A percentile compares a stretch with the other conserved stretches of the same genome.
Conservation (phyloP, 1,139 yeast genomes). For the Scheffersomyces parashehatae region DNA sequence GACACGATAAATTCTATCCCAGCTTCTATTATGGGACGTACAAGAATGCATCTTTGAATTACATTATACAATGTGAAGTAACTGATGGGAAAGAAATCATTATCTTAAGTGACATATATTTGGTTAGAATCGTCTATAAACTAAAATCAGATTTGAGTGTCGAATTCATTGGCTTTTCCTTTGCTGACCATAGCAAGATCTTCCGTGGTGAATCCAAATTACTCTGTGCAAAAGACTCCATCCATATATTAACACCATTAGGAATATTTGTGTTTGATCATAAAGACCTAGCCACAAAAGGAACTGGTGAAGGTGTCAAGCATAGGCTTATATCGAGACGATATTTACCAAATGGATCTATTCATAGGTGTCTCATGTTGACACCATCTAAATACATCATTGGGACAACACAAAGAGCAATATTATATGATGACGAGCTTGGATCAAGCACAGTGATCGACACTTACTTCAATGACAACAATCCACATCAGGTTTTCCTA, state of each 20-base stretch:
- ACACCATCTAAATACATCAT: too few species aligned
- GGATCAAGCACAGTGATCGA: slow-evolving; percentile 17
- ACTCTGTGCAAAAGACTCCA: not conserved
- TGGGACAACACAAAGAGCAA: too few species aligned
- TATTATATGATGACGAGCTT: too few species aligned
- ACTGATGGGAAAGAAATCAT: not conserved
- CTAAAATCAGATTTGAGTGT: not conserved
- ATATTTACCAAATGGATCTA: not conserved
- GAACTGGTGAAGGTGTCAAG: not conserved
- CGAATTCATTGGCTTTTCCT: not conserved
- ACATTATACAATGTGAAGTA: not conserved
- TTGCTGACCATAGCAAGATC: not conserved
- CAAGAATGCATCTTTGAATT: not conserved
- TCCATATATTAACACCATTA: not conserved
- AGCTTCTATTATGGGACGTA: not conserved
- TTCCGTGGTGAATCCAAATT: not conserved
- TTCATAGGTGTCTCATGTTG: too few species aligned
- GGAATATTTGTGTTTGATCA: not conserved
- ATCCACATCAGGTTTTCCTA: slow-evolving; percentile 6
- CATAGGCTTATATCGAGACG: not conserved
- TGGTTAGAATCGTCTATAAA: not conserved
- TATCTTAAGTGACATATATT: not conserved
- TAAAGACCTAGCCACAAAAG: not conserved
- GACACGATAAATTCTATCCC: not conserved
- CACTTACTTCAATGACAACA: slow-evolving; percentile 19